Base-by-base conservation (phyloP, 129 eudicot species). In the Deinandra increscens region DNA sequence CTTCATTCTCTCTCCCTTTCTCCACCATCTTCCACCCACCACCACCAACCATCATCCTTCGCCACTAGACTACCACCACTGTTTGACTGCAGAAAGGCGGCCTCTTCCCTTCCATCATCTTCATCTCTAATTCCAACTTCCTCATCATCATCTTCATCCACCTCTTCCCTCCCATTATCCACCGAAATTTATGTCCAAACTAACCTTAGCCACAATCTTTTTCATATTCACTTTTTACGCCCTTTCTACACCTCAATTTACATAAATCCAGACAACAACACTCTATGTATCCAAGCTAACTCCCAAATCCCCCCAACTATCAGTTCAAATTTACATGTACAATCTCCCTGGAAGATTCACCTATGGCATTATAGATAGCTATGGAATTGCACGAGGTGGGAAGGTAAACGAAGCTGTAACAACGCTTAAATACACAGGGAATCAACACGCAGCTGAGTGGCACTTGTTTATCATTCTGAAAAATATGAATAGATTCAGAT, bases 391-490 rank as follows among this genome's bases (percentile, higher is more conserved):
- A 11, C 72, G 98, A 11, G 87, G 82, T 4, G 93, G 81, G 0
- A 45, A 66, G 23, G 72, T 56, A 13, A 54, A 20, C 9, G 66
- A 68, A 3, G 89, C 79, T 34, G 72, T 23, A 0, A 44, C 75
- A 17, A 38, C 34, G 75, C 55, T 81, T 5, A 93, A 86, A 82
- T 93, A 93, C 45, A 97, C 98, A 2, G 98, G 98, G n/a, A 81
- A 93, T 58, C 98, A 93, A 80, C 98, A 93, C 62, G 78, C 91
- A 10, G 98, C 96, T n/a, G 98, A 93, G 75, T 93, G 98, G 98
- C 78, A 89, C 53, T 69, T 93, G 64, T 93, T 89, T 41, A 33
- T 74, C 18, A 95, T 89, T 78, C 66, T 93, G 75, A 86, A 39
- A 22, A 70, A 77, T 14, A 37, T 65, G 1, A 81, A 68, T 22